Evolutionary conservation across 2,329 filamentous ascomycete genomes (phyloP).

Genomic region (Fusarium longipes): DNA sequence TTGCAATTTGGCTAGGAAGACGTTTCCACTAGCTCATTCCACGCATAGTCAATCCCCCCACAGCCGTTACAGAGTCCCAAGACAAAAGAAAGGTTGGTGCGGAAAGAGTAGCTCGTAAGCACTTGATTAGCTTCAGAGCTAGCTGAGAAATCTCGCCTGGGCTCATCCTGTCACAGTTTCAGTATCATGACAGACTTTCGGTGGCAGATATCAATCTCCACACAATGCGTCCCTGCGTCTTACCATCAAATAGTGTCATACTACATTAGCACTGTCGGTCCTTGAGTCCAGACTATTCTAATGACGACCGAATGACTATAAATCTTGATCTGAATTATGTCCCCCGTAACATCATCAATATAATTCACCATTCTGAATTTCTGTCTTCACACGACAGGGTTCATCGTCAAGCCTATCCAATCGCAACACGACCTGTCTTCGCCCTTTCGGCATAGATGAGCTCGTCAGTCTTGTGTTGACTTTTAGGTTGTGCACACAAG

Average conservation of each 20-base stretch:
- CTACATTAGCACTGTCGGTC: background rate
- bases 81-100: background rate
- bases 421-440: no score
- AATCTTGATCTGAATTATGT: background rate
- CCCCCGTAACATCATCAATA: background rate
- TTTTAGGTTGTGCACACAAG: background rate
- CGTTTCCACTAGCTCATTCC: background rate
- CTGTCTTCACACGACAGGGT: background rate
- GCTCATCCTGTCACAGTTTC: background rate
- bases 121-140: background rate
- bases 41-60: background rate
- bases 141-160: accelerated
- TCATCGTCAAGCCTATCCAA: background rate
- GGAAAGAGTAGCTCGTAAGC: background rate
- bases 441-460: background rate
- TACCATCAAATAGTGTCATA: background rate
- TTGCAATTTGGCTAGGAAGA: background rate
- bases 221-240: background rate
- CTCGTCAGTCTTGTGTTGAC: background rate
- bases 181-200: background rate
- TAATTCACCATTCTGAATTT: background rate
- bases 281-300: background rate
- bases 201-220: background rate
- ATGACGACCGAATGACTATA: background rate
- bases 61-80: background rate